Conservation (phyloP, 352 stramenopile species). For the Phytophthora capsici region DNA sequence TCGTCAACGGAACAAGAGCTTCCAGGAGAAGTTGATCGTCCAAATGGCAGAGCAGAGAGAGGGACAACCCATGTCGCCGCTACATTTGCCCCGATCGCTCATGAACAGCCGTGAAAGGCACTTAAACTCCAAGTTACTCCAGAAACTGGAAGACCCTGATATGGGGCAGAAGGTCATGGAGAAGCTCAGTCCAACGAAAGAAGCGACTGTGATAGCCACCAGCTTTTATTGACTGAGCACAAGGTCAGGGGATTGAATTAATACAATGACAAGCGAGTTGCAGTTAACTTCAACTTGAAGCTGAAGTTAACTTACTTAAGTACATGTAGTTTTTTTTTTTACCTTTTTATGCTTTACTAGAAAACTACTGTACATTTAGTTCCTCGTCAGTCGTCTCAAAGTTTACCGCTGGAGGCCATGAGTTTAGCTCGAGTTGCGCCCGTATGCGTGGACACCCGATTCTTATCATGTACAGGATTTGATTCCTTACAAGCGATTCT, state of each 20-base stretch:
- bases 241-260: not conserved
- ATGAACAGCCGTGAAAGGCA: conserved; percentile 74
- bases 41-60: conserved; percentile 72
- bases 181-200: conserved; percentile 67
- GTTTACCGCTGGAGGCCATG: not conserved
- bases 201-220: conserved; percentile 54
- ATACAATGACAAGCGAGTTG: not conserved
- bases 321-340: too few species aligned
- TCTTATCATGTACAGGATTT: conserved; percentile 9
- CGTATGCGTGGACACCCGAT: not conserved
- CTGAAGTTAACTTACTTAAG: too few species aligned
- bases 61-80: conserved; percentile 51
- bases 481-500: not conserved
- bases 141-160: conserved; percentile 68
- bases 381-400: too few species aligned
- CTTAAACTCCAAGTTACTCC: conserved; percentile 69
- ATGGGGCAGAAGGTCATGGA: conserved; percentile 63
- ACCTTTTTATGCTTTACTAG: too few species aligned
- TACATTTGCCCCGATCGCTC: conserved; percentile 61
- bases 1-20: conserved; percentile 60
- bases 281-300: not conserved
- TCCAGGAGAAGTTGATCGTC: conserved; percentile 62
- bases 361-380: too few species aligned
- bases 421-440: not conserved
- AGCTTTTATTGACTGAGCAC: conserved; percentile 52